These are phyloP conservation scores for Strobilomyces echinocephalus DNA, from an alignment of 768 basidiomycete genomes.

Conservation along the genomic window DNA sequence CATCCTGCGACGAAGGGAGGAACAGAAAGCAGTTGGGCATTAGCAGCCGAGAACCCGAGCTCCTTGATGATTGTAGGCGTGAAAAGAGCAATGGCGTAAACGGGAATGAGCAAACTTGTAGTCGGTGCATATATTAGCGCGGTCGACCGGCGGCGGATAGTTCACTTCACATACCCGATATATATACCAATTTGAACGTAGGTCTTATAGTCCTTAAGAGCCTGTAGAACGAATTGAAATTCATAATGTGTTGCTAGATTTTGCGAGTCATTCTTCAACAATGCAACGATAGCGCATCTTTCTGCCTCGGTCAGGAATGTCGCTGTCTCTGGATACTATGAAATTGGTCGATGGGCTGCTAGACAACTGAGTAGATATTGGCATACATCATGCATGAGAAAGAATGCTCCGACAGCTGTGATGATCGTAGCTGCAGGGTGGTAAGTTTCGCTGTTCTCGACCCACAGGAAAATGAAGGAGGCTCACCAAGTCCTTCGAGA, in stretches of 20 bases:
- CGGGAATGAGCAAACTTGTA: conserved; percentile 39
- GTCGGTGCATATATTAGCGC: background rate
- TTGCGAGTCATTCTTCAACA: conserved; percentile 40
- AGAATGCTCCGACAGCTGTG: conserved; percentile 32
- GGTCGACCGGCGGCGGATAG: background rate
- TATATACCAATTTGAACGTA: conserved; percentile 34
- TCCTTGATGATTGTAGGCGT: conserved; percentile 47
- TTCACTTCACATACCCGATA: conserved; percentile 32
- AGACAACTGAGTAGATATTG: background rate
- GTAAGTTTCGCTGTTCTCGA: background rate
- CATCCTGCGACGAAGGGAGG: conserved; percentile 49
- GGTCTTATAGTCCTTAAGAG: conserved; percentile 43
- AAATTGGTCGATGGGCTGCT: background rate
- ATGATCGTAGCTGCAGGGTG: conserved; percentile 17
- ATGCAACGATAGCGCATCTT: conserved; percentile 31
- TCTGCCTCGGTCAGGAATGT: conserved; percentile 48
- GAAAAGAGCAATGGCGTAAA: conserved; percentile 48
- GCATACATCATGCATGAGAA: conserved; percentile 49
- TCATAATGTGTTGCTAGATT: conserved; percentile 44
- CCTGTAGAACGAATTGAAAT: conserved; percentile 44
- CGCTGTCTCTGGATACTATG: conserved; percentile 57
- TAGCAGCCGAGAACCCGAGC: conserved; percentile 47
- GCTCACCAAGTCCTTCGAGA: conserved; percentile 25
- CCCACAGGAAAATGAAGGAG: background rate
- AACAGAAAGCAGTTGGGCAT: conserved; percentile 46